These are phyloP conservation scores for Eucalyptus virginea DNA, from an alignment of 345 rosid genomes.

Conservation along the genomic window DNA sequence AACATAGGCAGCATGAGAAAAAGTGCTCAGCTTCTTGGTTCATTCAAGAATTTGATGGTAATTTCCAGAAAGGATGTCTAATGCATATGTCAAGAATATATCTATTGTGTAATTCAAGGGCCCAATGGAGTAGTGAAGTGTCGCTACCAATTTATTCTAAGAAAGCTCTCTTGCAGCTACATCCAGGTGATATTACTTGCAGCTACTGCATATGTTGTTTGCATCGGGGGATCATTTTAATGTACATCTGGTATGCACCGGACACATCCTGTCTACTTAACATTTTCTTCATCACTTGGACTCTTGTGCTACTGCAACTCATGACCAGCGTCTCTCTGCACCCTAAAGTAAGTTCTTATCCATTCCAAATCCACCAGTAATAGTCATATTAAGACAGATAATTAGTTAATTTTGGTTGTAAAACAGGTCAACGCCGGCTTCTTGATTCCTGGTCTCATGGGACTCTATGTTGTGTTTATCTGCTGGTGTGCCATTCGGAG, in stretches of 20 bases:
- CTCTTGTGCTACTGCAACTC: constrained; percentile 82
- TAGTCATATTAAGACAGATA: neutral
- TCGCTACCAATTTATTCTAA: neutral
- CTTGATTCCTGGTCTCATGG: constrained; percentile 95
- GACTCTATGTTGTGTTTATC: constrained; percentile 78
- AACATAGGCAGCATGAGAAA: neutral
- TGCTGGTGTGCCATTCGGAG: constrained; percentile 99
- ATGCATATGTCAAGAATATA: neutral
- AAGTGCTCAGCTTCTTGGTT: neutral
- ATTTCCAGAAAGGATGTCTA: neutral
- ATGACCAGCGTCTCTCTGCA: constrained; percentile 93
- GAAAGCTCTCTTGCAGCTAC: constrained; percentile 39
- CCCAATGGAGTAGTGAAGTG: neutral
- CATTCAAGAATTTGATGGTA: neutral
- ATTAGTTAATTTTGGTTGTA: neutral
- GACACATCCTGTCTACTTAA: constrained; percentile 81
- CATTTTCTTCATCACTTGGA: constrained; percentile 91
- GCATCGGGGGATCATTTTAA: constrained; percentile 77
- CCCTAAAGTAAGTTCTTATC: constrained; percentile 32
- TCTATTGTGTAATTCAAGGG: neutral
- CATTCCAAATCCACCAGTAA: neutral
- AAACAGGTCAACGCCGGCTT: constrained; percentile 68
- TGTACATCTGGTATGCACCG: constrained; percentile 95
- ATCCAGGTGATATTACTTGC: constrained; percentile 65
- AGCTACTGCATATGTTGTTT: constrained; percentile 53